Conservation (phyloP, 2,329 filamentous ascomycete genomes). For the Diplodia mutila region DNA sequence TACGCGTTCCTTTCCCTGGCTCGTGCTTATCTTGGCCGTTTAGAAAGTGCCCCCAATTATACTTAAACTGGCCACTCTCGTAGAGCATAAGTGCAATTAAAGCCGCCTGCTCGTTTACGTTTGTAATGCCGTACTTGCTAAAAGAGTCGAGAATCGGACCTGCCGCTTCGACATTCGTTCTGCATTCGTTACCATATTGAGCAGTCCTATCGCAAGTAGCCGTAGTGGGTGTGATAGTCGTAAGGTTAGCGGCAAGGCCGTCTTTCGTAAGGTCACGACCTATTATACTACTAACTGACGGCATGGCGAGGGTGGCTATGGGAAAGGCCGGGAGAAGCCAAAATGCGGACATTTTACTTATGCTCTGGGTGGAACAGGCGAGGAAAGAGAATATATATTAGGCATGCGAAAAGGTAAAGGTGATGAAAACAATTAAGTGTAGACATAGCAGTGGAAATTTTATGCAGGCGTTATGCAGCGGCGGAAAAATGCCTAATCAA, state of each 20-base stretch:
- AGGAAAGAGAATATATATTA: no score
- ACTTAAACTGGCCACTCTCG: conserved; percentile 71
- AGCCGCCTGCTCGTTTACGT: conserved; percentile 66
- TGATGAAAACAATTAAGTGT: no score
- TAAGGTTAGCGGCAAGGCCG: conserved; percentile 38
- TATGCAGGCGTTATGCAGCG: no score
- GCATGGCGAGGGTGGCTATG: neutral
- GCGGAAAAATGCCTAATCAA: no score
- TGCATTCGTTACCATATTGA: conserved; percentile 62
- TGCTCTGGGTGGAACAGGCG: no score
- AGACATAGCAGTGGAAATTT: no score
- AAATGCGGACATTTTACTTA: conserved; percentile 1
- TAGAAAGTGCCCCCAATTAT: conserved; percentile 67
- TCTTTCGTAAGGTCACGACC: neutral
- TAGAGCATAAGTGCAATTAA: conserved; percentile 71
- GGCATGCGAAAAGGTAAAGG: no score
- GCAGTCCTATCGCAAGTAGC: conserved; percentile 54
- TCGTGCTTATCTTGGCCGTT: conserved; percentile 39
- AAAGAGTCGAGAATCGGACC: conserved; percentile 62
- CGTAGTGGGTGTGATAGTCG: conserved; percentile 62
- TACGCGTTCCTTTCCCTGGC: conserved; percentile 72
- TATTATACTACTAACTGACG: neutral
- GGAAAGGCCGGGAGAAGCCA: neutral
- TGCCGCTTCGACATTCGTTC: conserved; percentile 64
- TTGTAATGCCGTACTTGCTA: conserved; percentile 58